Conservation (phyloP, 78 protist genomes). For the Dictyostelium brefeldianum region DNA sequence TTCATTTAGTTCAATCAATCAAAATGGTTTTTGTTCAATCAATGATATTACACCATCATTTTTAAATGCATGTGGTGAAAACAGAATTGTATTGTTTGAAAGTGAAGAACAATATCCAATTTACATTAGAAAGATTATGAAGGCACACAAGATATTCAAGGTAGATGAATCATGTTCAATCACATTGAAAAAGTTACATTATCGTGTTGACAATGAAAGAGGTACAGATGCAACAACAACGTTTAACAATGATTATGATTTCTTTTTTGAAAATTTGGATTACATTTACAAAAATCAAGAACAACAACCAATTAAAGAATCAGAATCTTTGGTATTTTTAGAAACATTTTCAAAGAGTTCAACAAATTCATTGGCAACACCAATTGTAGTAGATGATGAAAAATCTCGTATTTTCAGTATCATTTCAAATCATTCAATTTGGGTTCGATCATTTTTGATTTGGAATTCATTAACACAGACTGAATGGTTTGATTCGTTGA, state of each 20-base stretch:
- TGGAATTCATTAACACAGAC: neutral
- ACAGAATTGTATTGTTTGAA: neutral
- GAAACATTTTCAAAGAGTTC: neutral
- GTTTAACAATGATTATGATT: neutral
- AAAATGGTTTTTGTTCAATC: constrained; percentile 8
- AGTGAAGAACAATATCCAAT: constrained; percentile 21
- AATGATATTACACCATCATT: neutral
- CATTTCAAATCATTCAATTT: neutral
- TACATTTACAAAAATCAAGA: neutral
- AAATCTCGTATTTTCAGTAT: neutral
- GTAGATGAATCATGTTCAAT: neutral
- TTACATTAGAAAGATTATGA: neutral
- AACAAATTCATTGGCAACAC: neutral
- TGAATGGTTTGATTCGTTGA: constrained; percentile 29
- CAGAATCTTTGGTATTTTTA: neutral
- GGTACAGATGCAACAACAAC: neutral
- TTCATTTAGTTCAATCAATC: neutral
- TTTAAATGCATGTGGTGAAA: neutral
- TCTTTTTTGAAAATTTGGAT: neutral
- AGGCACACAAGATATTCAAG: neutral
- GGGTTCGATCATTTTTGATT: constrained; percentile 13
- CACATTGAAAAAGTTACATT: too few species aligned
- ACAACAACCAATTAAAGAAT: constrained; percentile 12
- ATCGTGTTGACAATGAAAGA: neutral
- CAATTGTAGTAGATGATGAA: neutral